Percentiles rank a stretch among this genome's conserved stretches.
Evolutionary conservation across 495 filamentous ascomycete species (phyloP).

Genomic region (Hypomontagnella monticulosa): DNA sequence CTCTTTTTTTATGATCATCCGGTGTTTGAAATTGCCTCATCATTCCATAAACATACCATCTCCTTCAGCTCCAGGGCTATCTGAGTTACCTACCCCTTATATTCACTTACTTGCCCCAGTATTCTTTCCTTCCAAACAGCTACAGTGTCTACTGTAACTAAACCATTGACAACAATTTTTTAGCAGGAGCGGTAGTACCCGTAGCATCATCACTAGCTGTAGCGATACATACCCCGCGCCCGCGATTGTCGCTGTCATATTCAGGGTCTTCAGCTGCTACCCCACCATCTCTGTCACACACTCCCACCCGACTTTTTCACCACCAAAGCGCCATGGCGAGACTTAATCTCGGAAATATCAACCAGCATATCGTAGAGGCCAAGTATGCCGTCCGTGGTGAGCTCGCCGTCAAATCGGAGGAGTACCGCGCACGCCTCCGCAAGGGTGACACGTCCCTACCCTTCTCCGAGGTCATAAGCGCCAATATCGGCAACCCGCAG

Average conservation of each 20-base stretch:
- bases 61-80: neutral
- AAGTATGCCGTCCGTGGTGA: conserved; percentile 98
- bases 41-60: conserved; percentile 18
- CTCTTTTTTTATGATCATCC: neutral
- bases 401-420: conserved; percentile 88
- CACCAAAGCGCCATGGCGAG: conserved; percentile 64
- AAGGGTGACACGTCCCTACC: conserved; percentile 71
- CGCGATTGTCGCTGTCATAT: conserved; percentile 12
- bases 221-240: conserved; percentile 29
- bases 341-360: conserved; percentile 88
- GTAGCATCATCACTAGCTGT: neutral
- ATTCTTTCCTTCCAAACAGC: conserved; percentile 2
- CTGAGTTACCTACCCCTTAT: neutral
- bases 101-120: neutral
- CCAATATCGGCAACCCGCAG: conserved; percentile 99
- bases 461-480: conserved; percentile 89
- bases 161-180: conserved; percentile 4
- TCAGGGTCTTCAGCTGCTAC: conserved; percentile 35
- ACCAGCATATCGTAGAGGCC: conserved; percentile 81
- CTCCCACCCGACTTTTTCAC: conserved; percentile 35
- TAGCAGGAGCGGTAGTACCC: conserved; percentile 28
- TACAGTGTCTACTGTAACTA: neutral
- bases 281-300: conserved; percentile 35
- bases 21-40: conserved; percentile 28
- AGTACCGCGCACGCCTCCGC: conserved; percentile 77